Evolutionary conservation across 306 rosid genomes (phyloP), one percentile per base, ranked within the genome.

Genomic region (Begonia loranthoides): DNA sequence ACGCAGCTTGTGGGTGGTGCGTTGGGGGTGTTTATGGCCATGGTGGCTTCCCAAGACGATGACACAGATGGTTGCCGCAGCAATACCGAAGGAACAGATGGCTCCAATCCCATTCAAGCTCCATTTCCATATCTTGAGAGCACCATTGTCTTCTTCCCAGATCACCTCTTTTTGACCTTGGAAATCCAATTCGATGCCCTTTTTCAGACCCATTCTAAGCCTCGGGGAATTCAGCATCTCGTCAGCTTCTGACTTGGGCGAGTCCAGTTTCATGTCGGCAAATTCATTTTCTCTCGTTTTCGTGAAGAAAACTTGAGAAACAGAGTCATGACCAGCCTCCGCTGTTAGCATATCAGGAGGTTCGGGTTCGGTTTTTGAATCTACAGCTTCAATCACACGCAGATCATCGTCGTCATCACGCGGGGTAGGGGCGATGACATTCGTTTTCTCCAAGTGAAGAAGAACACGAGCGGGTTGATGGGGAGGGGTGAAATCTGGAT

Each of bases 31-130:
- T 34, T 57, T 68, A 72, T 59, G 75, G 33, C 49, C 72, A 4
- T 82, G 81, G 0, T 79, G 78, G 51, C 55, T 76, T 56, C 97
- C 93, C 17, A 79, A 41, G 28, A 71, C 56, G 15, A 84, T 48
- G 53, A 84, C 55, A 73, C 89, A 89, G 54, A 88, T 50, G 15
- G 96, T 79, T 16, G 87, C 93, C 53, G 88, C 96, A 59, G 87
- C 87, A 71, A 89, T 66, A 17, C 95, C 93, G 55, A 84, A 81
- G 9, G 97, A 77, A 58, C 89, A 89, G 17, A 84, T 89, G 28
- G 95, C 97, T 52, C 97, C 95, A 59, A 89, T 57, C 38, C 97
- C 97, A 33, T 69, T 73, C 13, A 79, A 54, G 53, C 94, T 71
- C 77, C 82, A 73, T 55, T 79, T 88, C 80, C 87, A 77, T 1